These are phyloP conservation scores for Mentha longifolia DNA, from an alignment of 257 asterid species.

Conservation along the genomic window DNA sequence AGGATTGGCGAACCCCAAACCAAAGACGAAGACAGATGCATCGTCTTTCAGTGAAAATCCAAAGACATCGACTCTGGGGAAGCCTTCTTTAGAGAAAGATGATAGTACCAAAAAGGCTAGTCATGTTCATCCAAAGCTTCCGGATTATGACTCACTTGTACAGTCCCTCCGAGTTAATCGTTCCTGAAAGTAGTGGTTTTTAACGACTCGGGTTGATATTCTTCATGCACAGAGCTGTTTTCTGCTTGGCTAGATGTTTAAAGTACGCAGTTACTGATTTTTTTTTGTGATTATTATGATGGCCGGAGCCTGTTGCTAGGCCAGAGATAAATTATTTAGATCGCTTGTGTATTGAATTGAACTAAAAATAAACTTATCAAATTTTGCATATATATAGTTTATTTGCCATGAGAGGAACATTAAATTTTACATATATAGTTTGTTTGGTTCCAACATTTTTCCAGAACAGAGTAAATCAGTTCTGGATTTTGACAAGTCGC, in stretches of 20 bases:
- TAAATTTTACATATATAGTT: background rate
- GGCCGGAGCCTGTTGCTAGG: background rate
- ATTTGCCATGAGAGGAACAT: background rate
- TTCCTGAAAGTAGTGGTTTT: constrained; percentile 27
- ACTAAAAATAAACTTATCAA: constrained; percentile 13
- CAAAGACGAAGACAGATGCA: constrained; percentile 30
- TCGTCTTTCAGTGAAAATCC: constrained; percentile 35
- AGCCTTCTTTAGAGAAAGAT: constrained; percentile 39
- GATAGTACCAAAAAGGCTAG: constrained; percentile 61
- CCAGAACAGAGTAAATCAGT: too few species aligned
- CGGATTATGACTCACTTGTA: constrained; percentile 71
- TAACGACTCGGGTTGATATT: background rate
- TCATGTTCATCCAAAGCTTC: constrained; percentile 94
- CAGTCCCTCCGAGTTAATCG: constrained; percentile 57
- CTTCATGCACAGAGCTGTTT: constrained; percentile 2
- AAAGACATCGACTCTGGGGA: constrained; percentile 34
- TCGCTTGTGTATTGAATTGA: constrained; percentile 6
- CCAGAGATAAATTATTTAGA: constrained; percentile 8
- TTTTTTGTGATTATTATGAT: background rate
- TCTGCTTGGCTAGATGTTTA: constrained; percentile 25
- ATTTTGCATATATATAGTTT: background rate
- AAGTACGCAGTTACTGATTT: background rate
- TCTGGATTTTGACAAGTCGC: too few species aligned
- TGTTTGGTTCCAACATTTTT: too few species aligned
- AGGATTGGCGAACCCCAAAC: constrained; percentile 37